Evolutionary conservation across 164 flowering plant genomes (phyloP).

Genomic region (Paratinospora sagittata): DNA sequence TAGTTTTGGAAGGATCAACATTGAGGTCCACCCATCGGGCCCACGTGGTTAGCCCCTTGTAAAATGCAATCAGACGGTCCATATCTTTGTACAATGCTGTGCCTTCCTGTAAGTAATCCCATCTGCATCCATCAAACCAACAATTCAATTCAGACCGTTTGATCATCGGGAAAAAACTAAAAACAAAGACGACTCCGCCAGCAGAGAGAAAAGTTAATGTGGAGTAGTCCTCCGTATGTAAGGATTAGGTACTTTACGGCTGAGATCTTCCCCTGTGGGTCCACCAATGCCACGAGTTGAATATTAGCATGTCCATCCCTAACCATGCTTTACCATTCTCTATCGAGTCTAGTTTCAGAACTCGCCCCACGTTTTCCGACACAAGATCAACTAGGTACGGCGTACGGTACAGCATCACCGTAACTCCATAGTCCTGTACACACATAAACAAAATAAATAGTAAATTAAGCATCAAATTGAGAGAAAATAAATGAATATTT

Average conservation of each 20-base stretch:
- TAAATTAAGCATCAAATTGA: too few relatives aligned
- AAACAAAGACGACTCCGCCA: background rate
- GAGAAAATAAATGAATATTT: too few relatives aligned
- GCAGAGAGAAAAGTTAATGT: too few relatives aligned
- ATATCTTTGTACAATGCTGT: constrained; percentile 42
- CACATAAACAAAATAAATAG: constrained; percentile 20
- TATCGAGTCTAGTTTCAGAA: constrained; percentile 18
- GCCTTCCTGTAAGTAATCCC: constrained; percentile 66
- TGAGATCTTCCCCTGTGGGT: constrained; percentile 62
- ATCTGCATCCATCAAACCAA: constrained; percentile 34
- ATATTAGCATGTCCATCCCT: constrained; percentile 18
- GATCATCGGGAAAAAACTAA: background rate
- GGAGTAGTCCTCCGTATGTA: too few relatives aligned
- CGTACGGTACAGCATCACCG: constrained; percentile 5
- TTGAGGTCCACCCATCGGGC: constrained; percentile 64
- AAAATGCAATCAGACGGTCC: constrained; percentile 66
- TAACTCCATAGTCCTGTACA: constrained; percentile 16
- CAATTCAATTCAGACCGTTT: background rate
- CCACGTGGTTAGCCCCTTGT: constrained; percentile 76
- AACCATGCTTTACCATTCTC: constrained; percentile 15
- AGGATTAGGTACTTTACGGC: constrained; percentile 32
- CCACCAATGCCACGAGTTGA: constrained; percentile 92
- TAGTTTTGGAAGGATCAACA: constrained; percentile 52
- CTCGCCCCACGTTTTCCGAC: constrained; percentile 7
- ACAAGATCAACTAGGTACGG: constrained; percentile 14